Evolutionary conservation across 2,329 filamentous ascomycete species (phyloP).

Genomic region (Escovopsis weberi): DNA sequence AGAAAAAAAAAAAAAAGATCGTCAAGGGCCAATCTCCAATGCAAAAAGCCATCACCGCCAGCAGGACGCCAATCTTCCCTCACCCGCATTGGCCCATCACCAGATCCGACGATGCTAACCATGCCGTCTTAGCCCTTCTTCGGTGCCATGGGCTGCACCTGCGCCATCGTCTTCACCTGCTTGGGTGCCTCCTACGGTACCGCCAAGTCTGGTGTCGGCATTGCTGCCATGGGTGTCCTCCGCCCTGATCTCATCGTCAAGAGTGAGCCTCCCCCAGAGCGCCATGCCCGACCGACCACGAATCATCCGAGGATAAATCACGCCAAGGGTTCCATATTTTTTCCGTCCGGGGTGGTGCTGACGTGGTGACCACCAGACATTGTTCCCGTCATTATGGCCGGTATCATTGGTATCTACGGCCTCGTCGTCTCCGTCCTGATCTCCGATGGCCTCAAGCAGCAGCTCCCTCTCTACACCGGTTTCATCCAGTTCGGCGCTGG

Average conservation of each 20-base stretch:
- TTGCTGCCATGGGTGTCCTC: slow-evolving; percentile 28
- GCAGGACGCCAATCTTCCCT: too few relatives aligned
- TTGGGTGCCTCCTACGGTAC: slow-evolving; percentile 32
- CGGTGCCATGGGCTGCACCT: slow-evolving; percentile 25
- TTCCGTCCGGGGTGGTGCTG: not conserved
- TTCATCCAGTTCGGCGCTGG: slow-evolving; percentile 31
- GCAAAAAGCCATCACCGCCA: too few relatives aligned
- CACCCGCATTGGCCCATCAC: too few relatives aligned
- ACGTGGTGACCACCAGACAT: slow-evolving; percentile 50
- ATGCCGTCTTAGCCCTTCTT: slow-evolving; percentile 22
- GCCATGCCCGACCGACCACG: too few relatives aligned
- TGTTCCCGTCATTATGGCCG: slow-evolving; percentile 99
- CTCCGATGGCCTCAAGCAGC: slow-evolving; percentile 23
- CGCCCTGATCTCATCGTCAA: slow-evolving; percentile 30
- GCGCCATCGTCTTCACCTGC: slow-evolving; percentile 37
- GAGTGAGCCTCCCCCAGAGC: slow-evolving; percentile 7
- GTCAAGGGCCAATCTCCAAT: too few relatives aligned
- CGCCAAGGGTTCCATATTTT: too few relatives aligned
- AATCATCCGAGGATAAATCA: too few relatives aligned
- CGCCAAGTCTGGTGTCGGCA: slow-evolving; percentile 27
- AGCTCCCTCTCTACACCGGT: slow-evolving; percentile 27
- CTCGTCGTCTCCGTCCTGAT: slow-evolving; percentile 31
- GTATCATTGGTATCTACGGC: slow-evolving; percentile 79
- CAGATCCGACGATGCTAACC: slow-evolving; percentile 1
- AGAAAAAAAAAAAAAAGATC: too few relatives aligned